Conservation (phyloP, 2,329 filamentous ascomycete genomes). For the Emydomyces testavorans region DNA sequence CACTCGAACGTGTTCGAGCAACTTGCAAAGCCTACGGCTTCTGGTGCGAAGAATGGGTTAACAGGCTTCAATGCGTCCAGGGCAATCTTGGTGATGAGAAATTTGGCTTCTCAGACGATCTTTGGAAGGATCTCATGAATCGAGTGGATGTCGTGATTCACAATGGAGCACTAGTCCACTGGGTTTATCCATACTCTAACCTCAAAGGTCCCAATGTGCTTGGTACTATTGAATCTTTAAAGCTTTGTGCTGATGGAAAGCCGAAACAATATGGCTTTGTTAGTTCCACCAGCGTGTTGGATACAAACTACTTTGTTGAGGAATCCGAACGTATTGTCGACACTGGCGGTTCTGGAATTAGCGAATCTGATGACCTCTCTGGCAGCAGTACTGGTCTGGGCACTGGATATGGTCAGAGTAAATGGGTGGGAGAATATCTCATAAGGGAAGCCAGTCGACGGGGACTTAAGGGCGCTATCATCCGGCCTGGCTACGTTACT, state of each 20-base stretch:
- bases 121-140: slow-evolving; percentile 54
- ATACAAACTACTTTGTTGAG: slow-evolving; percentile 68
- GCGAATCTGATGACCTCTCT: slow-evolving; percentile 65
- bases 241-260: slow-evolving; percentile 63
- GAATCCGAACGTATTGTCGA: slow-evolving; percentile 53
- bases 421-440: slow-evolving; percentile 68
- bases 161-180: slow-evolving; percentile 70
- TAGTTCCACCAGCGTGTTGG: slow-evolving; percentile 69
- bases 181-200: slow-evolving; percentile 65
- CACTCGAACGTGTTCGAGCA: slow-evolving; percentile 52
- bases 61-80: slow-evolving; percentile 53
- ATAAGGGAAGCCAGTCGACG: slow-evolving; percentile 66
- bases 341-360: slow-evolving; percentile 53
- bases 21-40: slow-evolving; percentile 67
- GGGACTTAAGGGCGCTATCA: slow-evolving; percentile 62
- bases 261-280: slow-evolving; percentile 74
- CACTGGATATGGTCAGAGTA: slow-evolving; percentile 83
- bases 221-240: slow-evolving; percentile 64
- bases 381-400: slow-evolving; percentile 65
- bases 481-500: slow-evolving; percentile 76
- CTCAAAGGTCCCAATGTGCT: slow-evolving; percentile 65
- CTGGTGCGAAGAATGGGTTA: slow-evolving; percentile 51
- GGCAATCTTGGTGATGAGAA: slow-evolving; percentile 63
- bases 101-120: slow-evolving; percentile 56
- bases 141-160: slow-evolving; percentile 65